Conservation (phyloP, 2,329 filamentous ascomycete genomes). For the Cytospora chrysosperma region DNA sequence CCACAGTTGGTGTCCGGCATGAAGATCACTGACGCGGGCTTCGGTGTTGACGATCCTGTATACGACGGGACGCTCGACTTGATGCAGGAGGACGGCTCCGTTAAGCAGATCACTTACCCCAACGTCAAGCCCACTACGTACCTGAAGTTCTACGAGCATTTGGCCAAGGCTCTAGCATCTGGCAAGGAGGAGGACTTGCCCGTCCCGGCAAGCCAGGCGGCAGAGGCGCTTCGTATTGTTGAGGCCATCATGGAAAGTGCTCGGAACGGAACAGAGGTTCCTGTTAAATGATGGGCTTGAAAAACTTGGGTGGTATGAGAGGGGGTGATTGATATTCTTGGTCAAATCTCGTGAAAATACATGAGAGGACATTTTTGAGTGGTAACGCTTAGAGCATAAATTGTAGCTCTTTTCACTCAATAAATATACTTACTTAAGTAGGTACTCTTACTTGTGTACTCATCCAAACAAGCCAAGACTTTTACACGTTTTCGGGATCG, state of each 20-base stretch:
- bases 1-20: constrained; percentile 66
- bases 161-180: constrained; percentile 47
- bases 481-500: too few relatives aligned
- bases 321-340: too few relatives aligned
- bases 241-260: constrained; percentile 53
- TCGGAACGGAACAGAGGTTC: constrained; percentile 46
- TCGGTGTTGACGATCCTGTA: constrained; percentile 62
- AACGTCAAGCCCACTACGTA: constrained; percentile 68
- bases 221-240: constrained; percentile 53
- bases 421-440: too few relatives aligned
- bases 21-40: constrained; percentile 55
- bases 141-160: constrained; percentile 61
- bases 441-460: too few relatives aligned
- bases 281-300: constrained; percentile 2
- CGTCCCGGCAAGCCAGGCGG: constrained; percentile 51
- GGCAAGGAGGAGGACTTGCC: constrained; percentile 52
- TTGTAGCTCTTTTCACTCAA: too few relatives aligned
- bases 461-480: too few relatives aligned
- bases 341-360: neutral
- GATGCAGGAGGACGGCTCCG: constrained; percentile 49
- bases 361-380: too few relatives aligned
- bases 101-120: constrained; percentile 50
- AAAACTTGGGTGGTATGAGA: too few relatives aligned
- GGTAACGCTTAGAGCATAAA: too few relatives aligned
- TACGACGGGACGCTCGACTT: constrained; percentile 60